Conservation (phyloP, 139 green algal genomes). For the Desmodesmus armatus region DNA sequence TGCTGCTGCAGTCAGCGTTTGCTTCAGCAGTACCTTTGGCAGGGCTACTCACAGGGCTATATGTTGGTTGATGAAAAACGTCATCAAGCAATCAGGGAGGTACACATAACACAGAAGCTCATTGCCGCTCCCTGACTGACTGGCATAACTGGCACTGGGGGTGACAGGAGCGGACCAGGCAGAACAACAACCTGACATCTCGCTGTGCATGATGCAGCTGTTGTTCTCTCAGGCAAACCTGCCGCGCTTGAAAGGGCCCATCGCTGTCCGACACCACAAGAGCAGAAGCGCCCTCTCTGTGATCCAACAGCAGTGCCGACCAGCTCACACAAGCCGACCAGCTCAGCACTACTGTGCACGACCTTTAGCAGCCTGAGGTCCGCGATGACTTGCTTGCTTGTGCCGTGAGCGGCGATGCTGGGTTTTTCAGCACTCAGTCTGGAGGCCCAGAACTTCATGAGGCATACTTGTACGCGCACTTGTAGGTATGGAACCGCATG, state of each 20-base stretch:
- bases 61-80: no score
- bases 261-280: background rate
- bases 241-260: background rate
- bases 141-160: no score
- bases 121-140: no score
- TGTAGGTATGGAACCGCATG: no score
- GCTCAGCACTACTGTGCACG: background rate
- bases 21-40: no score
- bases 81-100: background rate
- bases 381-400: background rate
- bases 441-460: no score
- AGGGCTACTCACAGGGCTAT: no score
- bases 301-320: background rate
- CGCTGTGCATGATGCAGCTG: background rate
- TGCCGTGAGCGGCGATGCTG: background rate
- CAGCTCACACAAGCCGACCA: background rate
- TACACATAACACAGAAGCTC: no score
- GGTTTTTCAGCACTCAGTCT: no score
- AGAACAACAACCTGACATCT: background rate
- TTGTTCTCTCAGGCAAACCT: background rate
- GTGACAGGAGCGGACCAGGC: background rate
- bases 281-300: background rate
- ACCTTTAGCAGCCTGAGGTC: background rate
- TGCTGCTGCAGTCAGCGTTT: no score
- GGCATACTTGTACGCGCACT: no score